Evolutionary conservation across 305 asterid species (phyloP).

Genomic region (Fraxinus ornus): DNA sequence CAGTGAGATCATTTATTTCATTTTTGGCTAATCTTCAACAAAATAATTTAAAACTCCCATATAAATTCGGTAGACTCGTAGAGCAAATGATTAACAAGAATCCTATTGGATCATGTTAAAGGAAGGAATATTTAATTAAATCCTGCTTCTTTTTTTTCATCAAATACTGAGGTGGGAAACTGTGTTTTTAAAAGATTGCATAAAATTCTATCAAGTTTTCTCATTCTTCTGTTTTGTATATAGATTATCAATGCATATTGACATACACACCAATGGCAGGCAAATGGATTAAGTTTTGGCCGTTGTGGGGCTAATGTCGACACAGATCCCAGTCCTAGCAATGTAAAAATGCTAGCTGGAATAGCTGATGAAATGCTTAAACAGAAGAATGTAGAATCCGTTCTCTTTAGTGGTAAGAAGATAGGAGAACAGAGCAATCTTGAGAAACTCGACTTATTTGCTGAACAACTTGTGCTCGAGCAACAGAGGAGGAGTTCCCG

Average conservation of each 20-base stretch:
- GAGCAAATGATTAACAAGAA: not conserved
- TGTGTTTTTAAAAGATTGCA: not conserved
- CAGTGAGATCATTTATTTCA: not conserved
- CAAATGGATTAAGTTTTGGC: slow-evolving; percentile 61
- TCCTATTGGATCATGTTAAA: not conserved
- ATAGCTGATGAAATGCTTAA: slow-evolving; percentile 81
- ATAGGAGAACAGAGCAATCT: slow-evolving; percentile 70
- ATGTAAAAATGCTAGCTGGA: slow-evolving; percentile 52
- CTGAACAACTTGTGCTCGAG: slow-evolving; percentile 80
- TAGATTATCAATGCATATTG: not conserved
- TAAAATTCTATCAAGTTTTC: not conserved
- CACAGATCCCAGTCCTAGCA: slow-evolving; percentile 62
- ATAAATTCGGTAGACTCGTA: not conserved
- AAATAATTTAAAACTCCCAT: not conserved
- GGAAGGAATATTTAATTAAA: not conserved
- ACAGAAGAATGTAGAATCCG: slow-evolving; percentile 82
- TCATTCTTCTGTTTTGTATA: not conserved
- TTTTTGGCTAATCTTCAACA: not conserved
- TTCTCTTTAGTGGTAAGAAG: slow-evolving; percentile 74
- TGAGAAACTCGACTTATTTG: slow-evolving; percentile 90
- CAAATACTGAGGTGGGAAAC: not conserved
- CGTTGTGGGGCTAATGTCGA: slow-evolving; percentile 55
- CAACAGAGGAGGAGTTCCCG: slow-evolving; percentile 90
- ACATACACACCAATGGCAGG: slow-evolving; percentile 40
- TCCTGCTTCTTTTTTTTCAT: not conserved